Conservation (phyloP, 768 basidiomycete genomes). For the Suillus spraguei region DNA sequence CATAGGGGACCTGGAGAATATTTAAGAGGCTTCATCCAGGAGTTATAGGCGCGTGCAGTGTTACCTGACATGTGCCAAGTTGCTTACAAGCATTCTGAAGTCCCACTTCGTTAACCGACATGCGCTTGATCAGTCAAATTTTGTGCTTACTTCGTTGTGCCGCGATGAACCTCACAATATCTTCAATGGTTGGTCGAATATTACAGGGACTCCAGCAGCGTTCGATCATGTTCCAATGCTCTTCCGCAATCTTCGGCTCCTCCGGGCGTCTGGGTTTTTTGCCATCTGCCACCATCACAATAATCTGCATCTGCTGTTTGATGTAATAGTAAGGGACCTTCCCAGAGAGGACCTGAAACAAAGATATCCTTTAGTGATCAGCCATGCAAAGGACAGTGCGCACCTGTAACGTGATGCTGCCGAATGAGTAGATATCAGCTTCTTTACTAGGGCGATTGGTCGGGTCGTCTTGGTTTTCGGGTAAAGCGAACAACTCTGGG, state of each 20-base stretch:
- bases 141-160: neutral
- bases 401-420: constrained; percentile 30
- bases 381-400: neutral
- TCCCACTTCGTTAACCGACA: neutral
- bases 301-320: constrained; percentile 9
- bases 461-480: constrained; percentile 21
- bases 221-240: constrained; percentile 13
- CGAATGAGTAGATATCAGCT: constrained; percentile 14
- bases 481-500: constrained; percentile 31
- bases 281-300: constrained; percentile 12
- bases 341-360: constrained; percentile 11
- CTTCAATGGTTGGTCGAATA: constrained; percentile 19
- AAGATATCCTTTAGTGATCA: neutral
- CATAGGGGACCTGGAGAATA: neutral
- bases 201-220: constrained; percentile 5
- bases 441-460: constrained; percentile 8
- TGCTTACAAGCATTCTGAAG: neutral
- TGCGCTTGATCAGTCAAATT: neutral
- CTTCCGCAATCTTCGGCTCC: constrained; percentile 12
- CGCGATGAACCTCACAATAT: constrained; percentile 20
- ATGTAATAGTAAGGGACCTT: constrained; percentile 14
- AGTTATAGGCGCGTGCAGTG: neutral
- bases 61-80: neutral
- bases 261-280: constrained; percentile 8
- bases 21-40: neutral